phyloP scores from a whole-genome alignment of 305 asterid species.

The Fraxinus ornus region DNA sequence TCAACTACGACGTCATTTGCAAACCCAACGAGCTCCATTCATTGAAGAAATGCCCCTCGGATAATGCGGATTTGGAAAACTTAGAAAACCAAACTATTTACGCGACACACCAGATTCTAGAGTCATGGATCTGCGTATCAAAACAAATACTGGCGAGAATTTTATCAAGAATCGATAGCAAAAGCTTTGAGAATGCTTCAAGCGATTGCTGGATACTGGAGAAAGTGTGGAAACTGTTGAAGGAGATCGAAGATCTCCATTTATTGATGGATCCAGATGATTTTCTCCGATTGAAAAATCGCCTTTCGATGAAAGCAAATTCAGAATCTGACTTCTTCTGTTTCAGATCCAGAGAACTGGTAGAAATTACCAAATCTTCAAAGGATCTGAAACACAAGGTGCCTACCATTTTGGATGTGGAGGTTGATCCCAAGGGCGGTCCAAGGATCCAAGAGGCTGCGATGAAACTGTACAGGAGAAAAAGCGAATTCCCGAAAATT shows the following conservation, averaged over 20 bases:
- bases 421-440: slow-evolving; percentile 86
- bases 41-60: slow-evolving; percentile 51
- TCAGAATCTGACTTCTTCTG: slow-evolving; percentile 65
- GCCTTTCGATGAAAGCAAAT: slow-evolving; percentile 49
- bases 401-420: slow-evolving; percentile 70
- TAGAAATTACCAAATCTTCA: slow-evolving; percentile 54
- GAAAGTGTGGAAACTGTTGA: slow-evolving; percentile 56
- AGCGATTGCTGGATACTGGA: slow-evolving; percentile 64
- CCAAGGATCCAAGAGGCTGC: slow-evolving; percentile 92
- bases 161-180: slow-evolving; percentile 38
- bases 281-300: slow-evolving; percentile 65
- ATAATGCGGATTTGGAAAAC: slow-evolving; percentile 39
- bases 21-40: slow-evolving; percentile 69
- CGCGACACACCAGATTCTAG: slow-evolving; percentile 63
- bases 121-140: slow-evolving; percentile 66
- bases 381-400: slow-evolving; percentile 76
- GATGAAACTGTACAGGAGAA: slow-evolving; percentile 62
- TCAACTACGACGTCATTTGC: slow-evolving; percentile 66
- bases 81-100: slow-evolving; percentile 58
- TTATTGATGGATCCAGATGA: slow-evolving; percentile 80
- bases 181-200: slow-evolving; percentile 42
- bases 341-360: slow-evolving; percentile 62
- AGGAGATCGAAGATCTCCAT: slow-evolving; percentile 61
- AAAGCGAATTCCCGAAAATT: slow-evolving; percentile 45
- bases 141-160: slow-evolving; percentile 49